These are phyloP conservation scores for Pholiota microspora DNA, from an alignment of 768 basidiomycete species.

Conservation along the genomic window DNA sequence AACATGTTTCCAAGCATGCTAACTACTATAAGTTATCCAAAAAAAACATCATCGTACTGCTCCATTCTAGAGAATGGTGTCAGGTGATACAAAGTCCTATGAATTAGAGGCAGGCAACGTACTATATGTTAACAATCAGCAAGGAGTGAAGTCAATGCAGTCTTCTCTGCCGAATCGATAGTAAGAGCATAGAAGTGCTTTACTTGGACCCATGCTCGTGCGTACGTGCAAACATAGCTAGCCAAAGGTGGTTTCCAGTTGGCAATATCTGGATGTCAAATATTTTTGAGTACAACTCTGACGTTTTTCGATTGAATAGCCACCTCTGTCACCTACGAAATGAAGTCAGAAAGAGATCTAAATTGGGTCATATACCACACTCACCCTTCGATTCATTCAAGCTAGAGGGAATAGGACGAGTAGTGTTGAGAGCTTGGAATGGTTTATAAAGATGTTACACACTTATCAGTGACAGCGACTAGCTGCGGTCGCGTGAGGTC, in stretches of 20 bases:
- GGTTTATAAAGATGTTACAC: not conserved
- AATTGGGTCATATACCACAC: not conserved
- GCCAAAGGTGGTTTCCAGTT: constrained; percentile 43
- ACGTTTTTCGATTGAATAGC: too few species aligned
- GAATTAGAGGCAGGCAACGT: too few species aligned
- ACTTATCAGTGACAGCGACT: constrained; percentile 43
- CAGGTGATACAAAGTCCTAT: too few species aligned
- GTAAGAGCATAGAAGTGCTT: constrained; percentile 47
- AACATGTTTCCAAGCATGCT: too few species aligned
- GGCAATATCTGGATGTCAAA: constrained; percentile 42
- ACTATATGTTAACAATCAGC: constrained; percentile 24
- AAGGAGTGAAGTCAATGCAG: constrained; percentile 36
- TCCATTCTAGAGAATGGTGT: too few species aligned
- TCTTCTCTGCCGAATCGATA: constrained; percentile 46
- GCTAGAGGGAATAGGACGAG: constrained; percentile 15
- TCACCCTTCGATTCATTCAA: constrained; percentile 43
- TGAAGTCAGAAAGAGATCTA: not conserved
- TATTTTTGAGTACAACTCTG: too few species aligned
- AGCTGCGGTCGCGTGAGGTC: constrained; percentile 54
- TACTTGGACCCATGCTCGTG: constrained; percentile 47
- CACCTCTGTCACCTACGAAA: constrained; percentile 37
- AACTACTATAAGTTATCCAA: too few species aligned
- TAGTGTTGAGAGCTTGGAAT: not conserved
- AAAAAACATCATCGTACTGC: too few species aligned
- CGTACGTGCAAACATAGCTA: constrained; percentile 47